Conservation (phyloP, 371 early-diverging fungal genomes). For the Mucor mucedo region DNA sequence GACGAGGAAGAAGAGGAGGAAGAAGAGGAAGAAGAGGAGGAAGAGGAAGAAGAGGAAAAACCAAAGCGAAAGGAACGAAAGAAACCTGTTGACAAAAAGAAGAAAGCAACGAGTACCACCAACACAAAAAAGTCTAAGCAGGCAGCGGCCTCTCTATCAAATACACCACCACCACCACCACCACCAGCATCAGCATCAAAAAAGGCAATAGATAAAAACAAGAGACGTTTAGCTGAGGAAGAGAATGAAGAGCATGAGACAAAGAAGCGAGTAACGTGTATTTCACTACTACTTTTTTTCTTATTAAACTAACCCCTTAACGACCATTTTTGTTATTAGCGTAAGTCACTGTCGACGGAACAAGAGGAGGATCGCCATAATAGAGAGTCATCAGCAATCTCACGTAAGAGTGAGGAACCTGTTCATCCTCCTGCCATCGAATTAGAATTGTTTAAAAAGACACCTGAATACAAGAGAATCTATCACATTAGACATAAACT, state of each 20-base stretch:
- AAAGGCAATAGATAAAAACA: neutral
- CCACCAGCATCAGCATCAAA: too few species aligned
- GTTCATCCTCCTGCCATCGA: neutral
- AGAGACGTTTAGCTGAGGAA: neutral
- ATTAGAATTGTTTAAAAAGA: conserved; percentile 27
- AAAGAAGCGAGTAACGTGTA: conserved; percentile 4
- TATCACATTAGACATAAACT: conserved; percentile 41
- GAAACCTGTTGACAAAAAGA: conserved; percentile 7
- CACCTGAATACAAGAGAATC: conserved; percentile 33
- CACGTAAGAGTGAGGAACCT: conserved; percentile 20
- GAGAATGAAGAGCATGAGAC: neutral
- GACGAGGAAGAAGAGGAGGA: conserved; percentile 24
- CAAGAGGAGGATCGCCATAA: conserved; percentile 16
- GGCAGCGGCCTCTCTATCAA: too few species aligned
- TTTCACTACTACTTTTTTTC: neutral
- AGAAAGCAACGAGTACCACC: neutral
- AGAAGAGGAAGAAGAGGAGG: conserved; percentile 28
- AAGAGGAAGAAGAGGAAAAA: conserved; percentile 14
- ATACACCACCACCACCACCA: too few species aligned
- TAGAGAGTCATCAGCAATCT: conserved; percentile 12
- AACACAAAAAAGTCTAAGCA: neutral
- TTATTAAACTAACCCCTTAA: neutral
- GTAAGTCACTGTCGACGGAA: conserved; percentile 26
- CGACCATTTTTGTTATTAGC: conserved; percentile 5
- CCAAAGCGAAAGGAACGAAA: conserved; percentile 24